Evolutionary conservation across 2,329 filamentous ascomycete species (phyloP).

Genomic region (Raffaelea ambrosiae): DNA sequence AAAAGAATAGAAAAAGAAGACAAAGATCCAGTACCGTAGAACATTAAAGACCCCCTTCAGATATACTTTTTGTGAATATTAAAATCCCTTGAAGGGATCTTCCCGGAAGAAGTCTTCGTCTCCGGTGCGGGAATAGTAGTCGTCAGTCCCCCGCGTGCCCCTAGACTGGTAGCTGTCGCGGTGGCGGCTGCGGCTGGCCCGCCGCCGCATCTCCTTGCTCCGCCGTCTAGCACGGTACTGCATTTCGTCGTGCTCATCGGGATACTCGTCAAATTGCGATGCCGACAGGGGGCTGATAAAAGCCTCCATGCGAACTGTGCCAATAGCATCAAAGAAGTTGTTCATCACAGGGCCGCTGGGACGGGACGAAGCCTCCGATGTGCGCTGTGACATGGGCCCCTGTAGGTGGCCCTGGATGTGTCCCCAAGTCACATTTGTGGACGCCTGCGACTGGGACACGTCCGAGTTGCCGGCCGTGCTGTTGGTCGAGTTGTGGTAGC

Average conservation of each 20-base stretch:
- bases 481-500: conserved; percentile 39
- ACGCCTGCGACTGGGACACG: conserved; percentile 36
- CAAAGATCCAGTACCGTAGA: conserved; percentile 3
- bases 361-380: conserved; percentile 45
- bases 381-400: conserved; percentile 33
- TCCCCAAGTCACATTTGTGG: conserved; percentile 27
- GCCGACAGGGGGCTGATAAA: conserved; percentile 64
- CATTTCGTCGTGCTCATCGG: conserved; percentile 42
- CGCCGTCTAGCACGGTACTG: conserved; percentile 38
- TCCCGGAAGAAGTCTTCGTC: conserved; percentile 50
- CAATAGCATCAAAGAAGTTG: conserved; percentile 79
- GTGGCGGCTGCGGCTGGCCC: conserved; percentile 41
- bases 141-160: conserved; percentile 36
- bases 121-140: conserved; percentile 35
- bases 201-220: conserved; percentile 46
- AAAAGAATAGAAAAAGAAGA: background rate
- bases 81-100: conserved; percentile 57
- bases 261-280: conserved; percentile 34
- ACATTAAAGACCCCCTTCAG: background rate
- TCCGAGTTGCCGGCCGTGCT: conserved; percentile 54
- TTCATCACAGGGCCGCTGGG: conserved; percentile 25
- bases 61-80: conserved; percentile 12
- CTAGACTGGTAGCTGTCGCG: conserved; percentile 43
- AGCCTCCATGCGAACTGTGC: conserved; percentile 93
- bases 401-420: conserved; percentile 10